Evolutionary conservation across 75 land plant species (phyloP).

Genomic region (Cunninghamia lanceolata): DNA sequence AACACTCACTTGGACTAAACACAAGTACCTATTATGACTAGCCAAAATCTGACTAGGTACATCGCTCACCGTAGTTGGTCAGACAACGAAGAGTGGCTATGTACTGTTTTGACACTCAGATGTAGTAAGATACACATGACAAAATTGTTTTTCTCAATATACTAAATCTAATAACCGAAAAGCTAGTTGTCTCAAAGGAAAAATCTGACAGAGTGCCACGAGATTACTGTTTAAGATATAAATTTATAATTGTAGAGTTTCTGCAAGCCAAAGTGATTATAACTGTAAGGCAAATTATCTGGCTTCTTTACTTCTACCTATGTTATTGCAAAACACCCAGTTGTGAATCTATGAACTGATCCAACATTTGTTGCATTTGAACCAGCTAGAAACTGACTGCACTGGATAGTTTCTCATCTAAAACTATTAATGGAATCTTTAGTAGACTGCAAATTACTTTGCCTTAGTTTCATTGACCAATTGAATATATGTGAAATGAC

Average conservation of each 20-base stretch:
- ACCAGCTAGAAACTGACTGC: conserved; percentile 2
- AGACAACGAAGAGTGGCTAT: too few species aligned
- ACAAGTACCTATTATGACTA: neutral
- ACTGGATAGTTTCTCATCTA: neutral
- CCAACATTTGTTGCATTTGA: neutral
- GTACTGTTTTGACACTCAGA: too few species aligned
- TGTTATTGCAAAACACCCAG: neutral
- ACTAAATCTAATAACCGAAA: neutral
- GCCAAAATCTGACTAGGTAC: neutral
- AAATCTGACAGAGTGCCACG: neutral
- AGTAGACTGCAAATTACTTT: neutral
- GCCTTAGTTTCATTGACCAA: neutral
- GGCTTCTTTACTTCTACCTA: neutral
- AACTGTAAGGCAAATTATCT: neutral
- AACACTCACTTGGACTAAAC: neutral
- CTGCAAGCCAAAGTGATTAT: neutral
- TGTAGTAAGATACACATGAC: neutral
- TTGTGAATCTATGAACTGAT: neutral
- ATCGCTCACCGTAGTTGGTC: neutral
- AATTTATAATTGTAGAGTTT: neutral
- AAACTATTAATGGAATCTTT: neutral
- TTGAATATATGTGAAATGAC: neutral
- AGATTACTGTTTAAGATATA: neutral
- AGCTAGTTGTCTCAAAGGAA: neutral
- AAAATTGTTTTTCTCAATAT: neutral